A percentile compares a stretch with the other conserved stretches of the same genome.
phyloP scores from a whole-genome alignment of 352 stramenopile genomes.

The Globisporangium alternatum region DNA sequence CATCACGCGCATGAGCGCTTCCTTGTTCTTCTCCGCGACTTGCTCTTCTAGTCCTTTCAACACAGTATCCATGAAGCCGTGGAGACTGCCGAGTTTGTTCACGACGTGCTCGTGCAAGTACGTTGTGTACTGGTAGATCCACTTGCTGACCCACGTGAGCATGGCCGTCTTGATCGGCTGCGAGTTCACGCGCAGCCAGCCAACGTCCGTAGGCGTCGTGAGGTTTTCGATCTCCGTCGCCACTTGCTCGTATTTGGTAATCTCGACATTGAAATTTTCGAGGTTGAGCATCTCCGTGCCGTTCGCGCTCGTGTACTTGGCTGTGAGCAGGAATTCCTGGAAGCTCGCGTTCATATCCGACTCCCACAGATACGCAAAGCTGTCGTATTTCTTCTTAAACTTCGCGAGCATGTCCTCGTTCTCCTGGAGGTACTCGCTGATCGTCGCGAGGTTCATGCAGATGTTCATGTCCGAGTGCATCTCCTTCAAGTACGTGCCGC shows the following conservation, averaged over 20 bases:
- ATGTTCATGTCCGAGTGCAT: conserved; percentile 96
- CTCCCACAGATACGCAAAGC: conserved; percentile 96
- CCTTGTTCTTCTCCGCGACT: conserved; percentile 91
- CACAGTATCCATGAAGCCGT: conserved; percentile 94
- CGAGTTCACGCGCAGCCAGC: conserved; percentile 97
- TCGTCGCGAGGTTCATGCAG: conserved; percentile 91
- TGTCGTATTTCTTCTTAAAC: conserved; percentile 95
- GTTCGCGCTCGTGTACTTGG: conserved; percentile 57
- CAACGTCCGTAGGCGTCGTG: conserved; percentile 91
- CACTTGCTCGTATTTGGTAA: conserved; percentile 95
- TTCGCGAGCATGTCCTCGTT: conserved; percentile 91
- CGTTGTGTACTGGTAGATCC: conserved; percentile 95
- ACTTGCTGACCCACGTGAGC: conserved; percentile 95
- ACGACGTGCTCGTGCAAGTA: conserved; percentile 93
- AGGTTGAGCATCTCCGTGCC: conserved; percentile 91
- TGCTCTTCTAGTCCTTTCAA: conserved; percentile 89
- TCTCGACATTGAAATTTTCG: conserved; percentile 94
- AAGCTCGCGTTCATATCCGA: conserved; percentile 93
- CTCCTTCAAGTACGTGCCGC: conserved; percentile 97
- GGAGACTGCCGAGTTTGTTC: conserved; percentile 79
- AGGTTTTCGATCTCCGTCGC: conserved; percentile 88
- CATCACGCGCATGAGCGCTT: conserved; percentile 97
- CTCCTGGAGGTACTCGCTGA: conserved; percentile 91
- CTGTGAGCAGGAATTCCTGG: conserved; percentile 87
- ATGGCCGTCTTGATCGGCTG: conserved; percentile 97